Base-by-base conservation (phyloP, 2,329 filamentous ascomycete genomes). In the Sporothrix curviconia region DNA sequence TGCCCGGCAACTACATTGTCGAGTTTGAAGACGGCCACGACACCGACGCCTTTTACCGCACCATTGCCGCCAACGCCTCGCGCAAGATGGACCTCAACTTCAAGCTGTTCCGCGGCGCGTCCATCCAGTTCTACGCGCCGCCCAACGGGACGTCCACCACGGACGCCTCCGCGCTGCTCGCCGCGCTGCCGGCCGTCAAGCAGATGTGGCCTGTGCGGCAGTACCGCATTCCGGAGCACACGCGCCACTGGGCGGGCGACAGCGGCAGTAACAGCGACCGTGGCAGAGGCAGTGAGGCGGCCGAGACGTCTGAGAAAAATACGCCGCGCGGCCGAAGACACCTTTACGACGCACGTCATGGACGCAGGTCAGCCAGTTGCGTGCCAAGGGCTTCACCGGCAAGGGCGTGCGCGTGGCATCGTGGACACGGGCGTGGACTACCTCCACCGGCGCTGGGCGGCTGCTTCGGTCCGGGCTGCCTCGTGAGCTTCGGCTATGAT, bases 321-420 rank as follows among this genome's bases (percentile, higher is more conserved):
- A 2, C 70, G 67, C 64, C 70, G 71, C 5, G 57, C 43, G 3
- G 55, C 24, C 11, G 67, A 71, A 58, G 74, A 78, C 58, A 72
- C 67, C 0, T 78, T 76, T 59, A 69, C 73, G n/a, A 74, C 79
- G 1, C 80, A 83, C 54, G 64, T 78, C 60, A 80, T 81, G n/a
- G 78, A 81, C 78, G 2, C 79, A 82, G 67, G 75, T 83, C 17
- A 75, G 80, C 65, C 75, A 77, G 72, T 70, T 83, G 37, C 72
- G 72, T 32, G 74, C 73, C 12, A 67, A 76, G 58, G 78, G 78
- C 1, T 62, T 76, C 56, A 76, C 72, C 0, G 80, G 80, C 37
- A 74, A 74, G 62, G 79, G 78, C 14, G 70, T 81, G 68, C 79
- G 77, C 60, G 70, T 83, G 65, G 80, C 70, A 69, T 83, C 12